phyloP scores from a whole-genome alignment of 164 flowering plant species.

The Warburgia ugandensis region DNA sequence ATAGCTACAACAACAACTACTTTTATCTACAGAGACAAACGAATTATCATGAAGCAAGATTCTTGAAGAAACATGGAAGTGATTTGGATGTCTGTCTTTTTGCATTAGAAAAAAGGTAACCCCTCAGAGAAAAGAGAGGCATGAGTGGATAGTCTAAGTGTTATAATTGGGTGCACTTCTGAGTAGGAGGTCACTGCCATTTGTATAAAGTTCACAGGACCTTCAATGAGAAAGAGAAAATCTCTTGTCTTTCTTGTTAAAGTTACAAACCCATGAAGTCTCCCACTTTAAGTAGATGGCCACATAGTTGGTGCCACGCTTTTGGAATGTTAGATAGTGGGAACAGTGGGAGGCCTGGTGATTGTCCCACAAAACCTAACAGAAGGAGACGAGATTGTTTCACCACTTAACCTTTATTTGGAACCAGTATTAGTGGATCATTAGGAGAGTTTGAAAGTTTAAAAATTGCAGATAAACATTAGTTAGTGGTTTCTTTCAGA shows the following conservation, averaged over 20 bases:
- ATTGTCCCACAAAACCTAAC: neutral
- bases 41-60: slow-evolving; percentile 7
- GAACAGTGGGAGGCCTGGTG: neutral
- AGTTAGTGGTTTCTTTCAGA: slow-evolving; percentile 28
- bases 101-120: slow-evolving; percentile 7
- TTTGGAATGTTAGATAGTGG: slow-evolving; percentile 9
- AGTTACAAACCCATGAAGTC: neutral
- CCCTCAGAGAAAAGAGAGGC: neutral
- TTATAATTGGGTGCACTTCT: slow-evolving; percentile 35
- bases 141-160: slow-evolving; percentile 25
- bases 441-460: slow-evolving; percentile 13
- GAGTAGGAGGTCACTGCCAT: slow-evolving; percentile 32
- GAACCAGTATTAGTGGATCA: slow-evolving; percentile 20
- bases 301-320: slow-evolving; percentile 12
- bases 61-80: slow-evolving; percentile 13
- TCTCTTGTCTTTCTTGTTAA: slow-evolving; percentile 1
- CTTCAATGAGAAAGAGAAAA: neutral
- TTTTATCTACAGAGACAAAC: neutral
- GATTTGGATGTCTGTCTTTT: slow-evolving; percentile 12
- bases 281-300: slow-evolving; percentile 6
- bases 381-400: neutral
- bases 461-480: slow-evolving; percentile 26
- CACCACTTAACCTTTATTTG: neutral
- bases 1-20: neutral
- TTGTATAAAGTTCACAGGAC: neutral